Conservation (phyloP, 169 alveolate genomes). For the Perkinsus chesapeaki region DNA sequence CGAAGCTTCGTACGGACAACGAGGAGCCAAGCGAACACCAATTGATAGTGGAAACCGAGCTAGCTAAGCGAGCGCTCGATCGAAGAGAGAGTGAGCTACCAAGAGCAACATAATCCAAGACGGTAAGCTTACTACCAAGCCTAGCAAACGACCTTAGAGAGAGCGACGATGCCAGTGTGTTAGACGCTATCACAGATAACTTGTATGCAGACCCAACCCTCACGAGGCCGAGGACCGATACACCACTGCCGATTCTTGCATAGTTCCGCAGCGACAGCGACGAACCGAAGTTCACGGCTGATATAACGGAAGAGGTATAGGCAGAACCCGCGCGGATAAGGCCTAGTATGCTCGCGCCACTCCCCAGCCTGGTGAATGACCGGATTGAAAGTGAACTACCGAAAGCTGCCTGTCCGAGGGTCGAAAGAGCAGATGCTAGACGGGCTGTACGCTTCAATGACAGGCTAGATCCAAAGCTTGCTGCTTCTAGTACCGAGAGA, state of each 20-base stretch:
- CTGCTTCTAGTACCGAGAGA: background rate
- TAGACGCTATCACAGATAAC: background rate
- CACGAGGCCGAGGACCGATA: background rate
- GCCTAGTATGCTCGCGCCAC: background rate
- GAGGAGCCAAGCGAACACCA: background rate
- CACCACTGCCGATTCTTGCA: background rate
- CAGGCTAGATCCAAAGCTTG: background rate
- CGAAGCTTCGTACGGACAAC: background rate
- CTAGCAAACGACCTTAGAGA: background rate
- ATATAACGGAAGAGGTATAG: background rate
- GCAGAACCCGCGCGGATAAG: conserved; percentile 9
- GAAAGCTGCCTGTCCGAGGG: background rate
- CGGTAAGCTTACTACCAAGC: background rate
- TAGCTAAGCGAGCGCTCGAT: background rate
- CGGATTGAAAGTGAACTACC: background rate
- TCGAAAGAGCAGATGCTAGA: background rate
- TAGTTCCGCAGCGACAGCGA: background rate
- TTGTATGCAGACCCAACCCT: background rate
- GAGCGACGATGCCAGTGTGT: background rate
- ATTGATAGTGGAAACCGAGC: background rate
- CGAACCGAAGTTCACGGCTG: background rate
- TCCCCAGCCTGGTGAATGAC: background rate
- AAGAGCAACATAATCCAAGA: background rate
- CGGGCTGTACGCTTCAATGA: background rate
- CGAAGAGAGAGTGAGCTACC: background rate